Conservation (phyloP, 768 basidiomycete species). For the Serendipita sp. region DNA sequence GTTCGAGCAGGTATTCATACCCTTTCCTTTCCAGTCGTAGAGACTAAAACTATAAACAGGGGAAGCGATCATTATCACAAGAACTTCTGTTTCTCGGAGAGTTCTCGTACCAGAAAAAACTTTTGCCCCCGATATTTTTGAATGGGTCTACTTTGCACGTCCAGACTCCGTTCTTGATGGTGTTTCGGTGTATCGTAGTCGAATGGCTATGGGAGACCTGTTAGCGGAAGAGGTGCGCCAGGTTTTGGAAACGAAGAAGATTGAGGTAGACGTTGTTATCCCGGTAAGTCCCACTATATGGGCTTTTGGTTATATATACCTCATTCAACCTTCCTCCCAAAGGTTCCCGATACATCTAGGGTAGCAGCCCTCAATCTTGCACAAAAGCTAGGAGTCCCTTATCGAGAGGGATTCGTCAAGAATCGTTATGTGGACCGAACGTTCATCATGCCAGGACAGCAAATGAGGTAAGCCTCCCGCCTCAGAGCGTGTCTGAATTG, state of each 20-base stretch:
- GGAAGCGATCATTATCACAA: conserved; percentile 92
- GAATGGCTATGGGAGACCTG: conserved; percentile 98
- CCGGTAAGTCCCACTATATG: conserved; percentile 40
- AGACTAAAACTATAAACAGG: conserved; percentile 29
- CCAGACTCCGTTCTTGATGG: conserved; percentile 97
- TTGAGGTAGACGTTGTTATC: conserved; percentile 89
- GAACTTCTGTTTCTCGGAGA: conserved; percentile 55
- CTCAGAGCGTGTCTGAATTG: not conserved
- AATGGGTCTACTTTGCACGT: conserved; percentile 96
- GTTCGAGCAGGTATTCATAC: conserved; percentile 61
- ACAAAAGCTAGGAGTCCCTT: conserved; percentile 76
- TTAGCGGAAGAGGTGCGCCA: conserved; percentile 75
- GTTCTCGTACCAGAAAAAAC: conserved; percentile 51
- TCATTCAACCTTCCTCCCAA: not conserved
- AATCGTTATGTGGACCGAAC: conserved; percentile 97
- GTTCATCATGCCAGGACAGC: conserved; percentile 99
- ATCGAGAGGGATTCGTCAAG: conserved; percentile 97
- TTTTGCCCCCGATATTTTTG: conserved; percentile 97
- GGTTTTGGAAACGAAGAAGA: conserved; percentile 47
- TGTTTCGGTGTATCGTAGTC: conserved; percentile 89
- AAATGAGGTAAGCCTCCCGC: conserved; percentile 49
- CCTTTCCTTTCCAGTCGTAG: not conserved
- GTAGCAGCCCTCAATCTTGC: conserved; percentile 94
- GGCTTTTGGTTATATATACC: not conserved
- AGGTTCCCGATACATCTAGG: conserved; percentile 93